Base-by-base conservation (phyloP, 2,329 filamentous ascomycete genomes). In the Exophiala bonariae region DNA sequence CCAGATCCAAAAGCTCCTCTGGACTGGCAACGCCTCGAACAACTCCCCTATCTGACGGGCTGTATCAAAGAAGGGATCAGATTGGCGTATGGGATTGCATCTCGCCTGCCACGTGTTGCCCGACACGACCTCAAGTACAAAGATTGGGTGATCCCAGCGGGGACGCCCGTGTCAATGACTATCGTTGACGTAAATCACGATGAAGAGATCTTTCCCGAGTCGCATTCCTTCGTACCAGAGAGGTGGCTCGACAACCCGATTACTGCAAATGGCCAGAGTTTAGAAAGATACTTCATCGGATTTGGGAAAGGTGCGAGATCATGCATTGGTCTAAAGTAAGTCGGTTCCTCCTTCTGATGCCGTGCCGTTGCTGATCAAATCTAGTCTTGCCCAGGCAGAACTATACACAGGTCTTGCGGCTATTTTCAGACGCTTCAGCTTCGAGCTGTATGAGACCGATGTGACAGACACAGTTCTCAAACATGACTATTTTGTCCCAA, bases 271-370 rank as follows among this genome's bases (percentile, higher is more conserved):
- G 47, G 47, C 14, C 32, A 31, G 17, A 38, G 26, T 14, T 30
- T 52, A 20, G 49, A 52, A 26, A 33, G 36, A 13, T 52, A 44
- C 18, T 48, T 52, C 22, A 31, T 49, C 34, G 44, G 37, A n/a
- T 52, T 47, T 34, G 35, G 40, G 9, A 52, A 49, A 37, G 49
- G 49, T n/a, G 20, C 49, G 3, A 60, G 74, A 19, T 68, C 69
- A 59, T 78, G 74, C 47, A 62, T 72, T 8, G 74, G 74, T 10
- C 70, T 71, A 33, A 71, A 76, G 53, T 53, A 44, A 30, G 49
- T 43, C n/a, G n/a, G n/a, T n/a, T n/a, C n/a, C n/a, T n/a, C 14
- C 28, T 33, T 23, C 9, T 38, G 14, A 30, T n/a, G 9, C 30
- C 5, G 10, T 26, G n/a, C n/a, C n/a, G n/a, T n/a, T n/a, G 18